phyloP scores from a whole-genome alignment of 352 stramenopile species.

The Poterioochromonas sp. region DNA sequence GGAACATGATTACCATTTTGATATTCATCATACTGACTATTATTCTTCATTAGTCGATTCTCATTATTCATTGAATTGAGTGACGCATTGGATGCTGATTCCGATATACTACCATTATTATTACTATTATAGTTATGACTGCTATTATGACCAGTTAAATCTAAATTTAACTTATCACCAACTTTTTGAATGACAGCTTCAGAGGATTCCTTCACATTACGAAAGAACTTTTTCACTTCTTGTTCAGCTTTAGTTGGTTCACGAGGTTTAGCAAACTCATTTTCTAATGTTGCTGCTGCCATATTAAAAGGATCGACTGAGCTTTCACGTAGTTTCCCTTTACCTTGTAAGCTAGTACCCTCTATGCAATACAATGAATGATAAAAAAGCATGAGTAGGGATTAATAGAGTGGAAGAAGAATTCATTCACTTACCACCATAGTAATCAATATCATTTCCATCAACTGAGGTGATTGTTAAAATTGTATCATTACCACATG shows the following conservation, averaged over 20 bases:
- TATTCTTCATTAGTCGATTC: background rate
- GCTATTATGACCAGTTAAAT: background rate
- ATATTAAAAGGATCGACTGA: constrained; percentile 12
- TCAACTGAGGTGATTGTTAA: background rate
- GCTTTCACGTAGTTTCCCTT: constrained; percentile 16
- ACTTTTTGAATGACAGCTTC: constrained; percentile 8
- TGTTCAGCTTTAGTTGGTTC: background rate
- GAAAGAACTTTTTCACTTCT: background rate
- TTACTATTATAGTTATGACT: background rate
- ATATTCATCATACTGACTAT: background rate
- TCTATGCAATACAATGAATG: background rate
- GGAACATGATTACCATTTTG: background rate
- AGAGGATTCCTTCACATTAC: background rate
- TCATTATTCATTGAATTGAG: background rate
- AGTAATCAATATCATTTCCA: constrained; percentile 15
- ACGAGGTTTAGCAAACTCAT: background rate
- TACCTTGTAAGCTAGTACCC: background rate
- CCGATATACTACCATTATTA: background rate
- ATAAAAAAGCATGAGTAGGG: background rate
- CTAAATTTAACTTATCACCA: background rate
- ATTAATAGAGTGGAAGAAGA: background rate
- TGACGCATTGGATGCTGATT: background rate
- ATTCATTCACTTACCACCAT: constrained; percentile 1
- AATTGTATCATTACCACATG: constrained; percentile 8
- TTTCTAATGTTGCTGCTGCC: background rate